Evolutionary conservation across 1,139 yeast genomes (phyloP), one percentile per base, ranked within the genome.

Genomic region (Hansenula anomala): DNA sequence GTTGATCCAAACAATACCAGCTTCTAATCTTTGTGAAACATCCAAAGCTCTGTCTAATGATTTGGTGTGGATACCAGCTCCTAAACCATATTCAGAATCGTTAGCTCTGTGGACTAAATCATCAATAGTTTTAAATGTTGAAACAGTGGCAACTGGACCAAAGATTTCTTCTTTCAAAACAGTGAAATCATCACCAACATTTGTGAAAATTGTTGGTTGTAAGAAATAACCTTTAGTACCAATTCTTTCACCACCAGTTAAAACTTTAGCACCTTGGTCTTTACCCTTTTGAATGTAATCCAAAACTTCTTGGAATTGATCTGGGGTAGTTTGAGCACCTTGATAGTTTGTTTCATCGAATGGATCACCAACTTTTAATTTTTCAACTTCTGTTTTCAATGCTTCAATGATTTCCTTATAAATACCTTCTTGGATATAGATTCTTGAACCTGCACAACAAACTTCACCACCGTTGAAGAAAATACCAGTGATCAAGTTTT

Each of bases 401-500:
- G 71, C 74, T 40, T 63, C 69, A 35, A 84, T 61, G 49, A 85
- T 71, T 55, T 75, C 69, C 54, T 85, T 92, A 64, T 86, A 83
- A 55, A 84, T 66, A 38, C 73, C 78, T 53, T 82, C 89, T 65
- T 86, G 95, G 46, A 85, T 77, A 60, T 78, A 81, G 40, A 85
- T 66, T 63, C 95, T 80, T 36, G 95, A 84, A 49, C 94, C 92
- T 31, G 95, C 95, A 60, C 86, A 80, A 67, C 95, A 86, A 42
- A 83, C 90, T 66, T 86, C 95, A 63, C 95, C 95, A 52, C 86
- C 78, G 71, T 86, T 86, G 74, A 73, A 83, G 76, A 75, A 78
- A 56, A 81, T 80, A 59, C 86, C 87, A 30, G 67, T 55, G 46
- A 74, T 65, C 48, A 79, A 71, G 68, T 78, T 71, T 52, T 72